Evolutionary conservation across 1,139 yeast genomes (phyloP), one percentile per base, ranked within the genome.

Genomic region (Scheffersomyces stambukii): DNA sequence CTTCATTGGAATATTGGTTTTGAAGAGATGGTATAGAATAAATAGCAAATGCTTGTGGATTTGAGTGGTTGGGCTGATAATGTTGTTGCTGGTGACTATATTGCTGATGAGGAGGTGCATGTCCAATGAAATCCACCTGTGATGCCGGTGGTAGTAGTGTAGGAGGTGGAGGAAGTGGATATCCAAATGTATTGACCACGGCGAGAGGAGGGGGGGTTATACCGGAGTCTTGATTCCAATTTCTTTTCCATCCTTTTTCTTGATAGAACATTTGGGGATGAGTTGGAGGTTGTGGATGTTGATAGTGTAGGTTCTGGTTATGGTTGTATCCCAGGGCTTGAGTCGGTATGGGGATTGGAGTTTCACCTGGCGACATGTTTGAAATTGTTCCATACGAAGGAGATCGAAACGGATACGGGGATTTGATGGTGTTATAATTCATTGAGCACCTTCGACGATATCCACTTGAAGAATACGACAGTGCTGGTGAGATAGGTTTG

Each of bases 201-300:
- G n/a, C n/a, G n/a, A n/a, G n/a, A n/a, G n/a, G n/a, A n/a, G n/a
- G n/a, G n/a, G n/a, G n/a, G n/a, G n/a, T n/a, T n/a, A n/a, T n/a
- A n/a, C n/a, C n/a, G 37, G 10, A 29, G 39, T 19, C 36, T 38
- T 8, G 10, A 18, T 7, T 10, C 8, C 8, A 16, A 16, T 16
- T 6, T 16, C 6, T 8, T 8, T 8, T 6, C 18, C 8, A 8
- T 16, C 18, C 18, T 6, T 16, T 6, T 16, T 16, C 8, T 6
- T 6, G 6, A 16, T 16, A 16, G 18, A 6, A 16, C 18, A 16
- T 16, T 6, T 24, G 24, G 8, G 27, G 31, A 9, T 7, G 25
- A 10, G 35, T 36, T 16, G 35, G 39, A 9, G 37, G 45, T 10
- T 37, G 43, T 13, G 35, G 37, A 10, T 28, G 32, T n/a, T 29